Evolutionary conservation across 768 basidiomycete genomes (phyloP), one percentile per base, ranked within the genome.

Genomic region (Filobasidium wieringae): DNA sequence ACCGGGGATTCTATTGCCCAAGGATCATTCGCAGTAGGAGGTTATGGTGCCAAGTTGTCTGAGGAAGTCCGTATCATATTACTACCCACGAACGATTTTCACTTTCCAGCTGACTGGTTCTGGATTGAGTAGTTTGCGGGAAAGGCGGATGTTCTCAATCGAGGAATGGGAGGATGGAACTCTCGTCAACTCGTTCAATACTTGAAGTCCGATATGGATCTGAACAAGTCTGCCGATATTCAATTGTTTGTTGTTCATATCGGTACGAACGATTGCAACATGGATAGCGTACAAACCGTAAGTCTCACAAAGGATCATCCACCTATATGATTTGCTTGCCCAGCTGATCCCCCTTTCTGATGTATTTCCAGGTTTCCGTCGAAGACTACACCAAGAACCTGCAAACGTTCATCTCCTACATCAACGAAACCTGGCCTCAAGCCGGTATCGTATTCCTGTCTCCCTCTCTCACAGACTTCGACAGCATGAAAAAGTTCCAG

Each of bases 91-190:
- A 12, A 2, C 11, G 7, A 45, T 4, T 7, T 29, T 17, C 45
- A n/a, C 27, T 19, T 4, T 27, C 24, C 32, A 31, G 51, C 4
- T 4, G n/a, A 9, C 17, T 4, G 14, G 19, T 31, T 55, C 4
- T 8, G n/a, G n/a, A n/a, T 5, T 19, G 9, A 5, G 15, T 6
- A 55, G 53, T 45, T 37, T 17, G 39, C 32, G 33, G 40, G 37
- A 37, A 41, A 40, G 11, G 37, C 53, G 39, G 53, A 55, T 55
- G 27, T 45, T 31, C 22, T 53, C 7, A 53, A 53, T 17, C 52
- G 52, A 11, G 52, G 52, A 17, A 53, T 53, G 52, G 52, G 52
- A 1, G 52, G 52, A 53, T 53, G 40, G 52, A 55, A 55, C 27
- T 55, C 53, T 14, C 2, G 40, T 4, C 40, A 40, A 11, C 27